Evolutionary conservation across 352 stramenopile species (phyloP), one percentile per base, ranked within the genome.

Genomic region (Blastocystis sp.): DNA sequence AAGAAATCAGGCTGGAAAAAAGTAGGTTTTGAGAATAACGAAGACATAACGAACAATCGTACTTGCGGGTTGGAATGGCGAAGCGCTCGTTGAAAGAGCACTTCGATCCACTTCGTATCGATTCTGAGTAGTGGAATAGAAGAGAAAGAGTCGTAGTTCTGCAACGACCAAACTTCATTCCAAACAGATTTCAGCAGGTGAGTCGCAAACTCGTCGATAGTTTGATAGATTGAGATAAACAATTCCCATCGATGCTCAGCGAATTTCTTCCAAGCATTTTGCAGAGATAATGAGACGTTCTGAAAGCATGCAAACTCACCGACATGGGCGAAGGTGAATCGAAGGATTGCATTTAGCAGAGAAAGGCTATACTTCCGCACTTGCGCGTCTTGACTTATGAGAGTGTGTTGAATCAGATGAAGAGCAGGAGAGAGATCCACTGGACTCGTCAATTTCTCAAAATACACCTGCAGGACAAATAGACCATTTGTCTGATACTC

Each of bases 151-250:
- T 47, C 29, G 8, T 61, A 39, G 39, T 56, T 20, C 37, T 53
- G 77, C 41, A 88, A 39, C 34, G 62, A 47, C 20, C 37, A 34
- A 47, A 88, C 43, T 23, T 54, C 29, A 34, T 13, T 15, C 77
- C 77, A 88, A 13, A 88, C 56, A 18, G 55, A 39, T 1, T 45
- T 26, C 41, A 88, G 15, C 5, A 88, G 29, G 6, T 88, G 77
- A 1, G 61, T 56, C n/a, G 77, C 53, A n/a, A 68, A 88, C 29
- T 88, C 77, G 53, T 88, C 77, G 37, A 88, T 43, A n/a, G 77
- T 88, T 34, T 88, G n/a, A 64, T 76, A 88, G n/a, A 88, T 34
- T 2, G 77, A 88, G 9, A 88, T 77, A 43, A 77, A 88, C 3
- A 50, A 63, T 11, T 88, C 53, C 77, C 77, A 88, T 11, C 54